Conservation (phyloP, 1,284 basidiomycete species). For the Clitocybe nebularis region DNA sequence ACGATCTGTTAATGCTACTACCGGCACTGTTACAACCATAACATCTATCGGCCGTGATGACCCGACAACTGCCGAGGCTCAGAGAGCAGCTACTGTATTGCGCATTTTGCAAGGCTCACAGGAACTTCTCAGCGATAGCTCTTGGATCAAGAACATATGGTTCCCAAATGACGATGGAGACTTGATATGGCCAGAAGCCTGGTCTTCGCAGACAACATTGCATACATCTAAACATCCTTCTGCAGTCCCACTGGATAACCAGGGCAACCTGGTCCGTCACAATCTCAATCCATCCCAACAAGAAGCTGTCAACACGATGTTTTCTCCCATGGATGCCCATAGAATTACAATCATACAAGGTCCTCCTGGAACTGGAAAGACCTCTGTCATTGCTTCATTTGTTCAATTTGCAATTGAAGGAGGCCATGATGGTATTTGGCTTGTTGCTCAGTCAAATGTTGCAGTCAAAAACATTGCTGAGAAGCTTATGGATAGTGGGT, state of each 20-base stretch:
- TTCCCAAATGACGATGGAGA: constrained; percentile 26
- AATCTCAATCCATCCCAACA: constrained; percentile 54
- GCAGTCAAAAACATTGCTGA: constrained; percentile 71
- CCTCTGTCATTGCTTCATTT: constrained; percentile 60
- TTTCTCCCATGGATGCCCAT: constrained; percentile 35
- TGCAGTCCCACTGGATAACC: constrained; percentile 2
- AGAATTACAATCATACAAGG: constrained; percentile 57
- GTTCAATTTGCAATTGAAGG: constrained; percentile 38
- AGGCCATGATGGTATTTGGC: constrained; percentile 51
- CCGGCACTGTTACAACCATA: constrained; percentile 29
- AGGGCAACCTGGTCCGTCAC: constrained; percentile 16
- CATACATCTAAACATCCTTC: constrained; percentile 12
- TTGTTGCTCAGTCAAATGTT: constrained; percentile 63
- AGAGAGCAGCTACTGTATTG: constrained; percentile 41
- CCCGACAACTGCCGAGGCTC: constrained; percentile 49
- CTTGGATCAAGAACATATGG: constrained; percentile 59
- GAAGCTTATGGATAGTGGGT: constrained; percentile 43
- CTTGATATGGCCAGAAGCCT: constrained; percentile 42
- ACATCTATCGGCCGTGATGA: constrained; percentile 49
- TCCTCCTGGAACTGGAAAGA: constrained; percentile 57
- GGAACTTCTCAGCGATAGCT: constrained; percentile 39
- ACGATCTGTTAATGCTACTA: constrained; percentile 21
- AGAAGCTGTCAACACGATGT: constrained; percentile 49
- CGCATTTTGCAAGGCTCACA: constrained; percentile 45
- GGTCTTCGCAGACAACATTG: constrained; percentile 17